phyloP scores from a whole-genome alignment of 2,329 filamentous ascomycete genomes.

The Colletotrichum camelliae region DNA sequence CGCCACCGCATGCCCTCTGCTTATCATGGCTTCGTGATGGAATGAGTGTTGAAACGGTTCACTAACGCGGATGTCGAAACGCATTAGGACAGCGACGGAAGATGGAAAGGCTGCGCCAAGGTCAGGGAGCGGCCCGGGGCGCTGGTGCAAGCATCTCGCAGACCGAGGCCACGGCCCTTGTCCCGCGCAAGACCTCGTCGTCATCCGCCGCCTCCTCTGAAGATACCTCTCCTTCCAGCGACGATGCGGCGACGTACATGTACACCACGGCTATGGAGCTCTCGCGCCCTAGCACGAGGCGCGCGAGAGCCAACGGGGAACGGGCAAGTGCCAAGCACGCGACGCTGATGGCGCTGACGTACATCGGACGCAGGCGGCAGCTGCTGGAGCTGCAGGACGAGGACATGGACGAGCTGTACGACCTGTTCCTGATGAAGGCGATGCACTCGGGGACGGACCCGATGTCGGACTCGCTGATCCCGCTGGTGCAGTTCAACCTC shows the following conservation, averaged over 20 bases:
- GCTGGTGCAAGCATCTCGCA: neutral
- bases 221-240: neutral
- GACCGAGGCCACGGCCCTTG: neutral
- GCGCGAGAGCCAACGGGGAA: neutral
- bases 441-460: neutral
- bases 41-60: neutral
- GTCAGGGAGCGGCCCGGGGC: neutral
- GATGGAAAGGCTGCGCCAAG: neutral
- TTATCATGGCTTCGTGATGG: neutral
- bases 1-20: neutral
- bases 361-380: neutral
- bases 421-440: conserved; percentile 3
- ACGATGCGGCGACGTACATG: neutral
- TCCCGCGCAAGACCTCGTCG: neutral
- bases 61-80: neutral
- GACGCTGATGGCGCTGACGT: neutral
- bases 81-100: conserved; percentile 6
- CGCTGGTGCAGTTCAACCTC: conserved; percentile 44
- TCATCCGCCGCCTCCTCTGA: neutral
- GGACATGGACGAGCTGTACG: conserved; percentile 6
- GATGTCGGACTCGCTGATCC: neutral
- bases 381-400: neutral
- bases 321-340: neutral
- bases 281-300: neutral
- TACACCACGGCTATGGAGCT: neutral